Conservation (phyloP, 495 filamentous ascomycete species). For the Hyaloscypha variabilis region DNA sequence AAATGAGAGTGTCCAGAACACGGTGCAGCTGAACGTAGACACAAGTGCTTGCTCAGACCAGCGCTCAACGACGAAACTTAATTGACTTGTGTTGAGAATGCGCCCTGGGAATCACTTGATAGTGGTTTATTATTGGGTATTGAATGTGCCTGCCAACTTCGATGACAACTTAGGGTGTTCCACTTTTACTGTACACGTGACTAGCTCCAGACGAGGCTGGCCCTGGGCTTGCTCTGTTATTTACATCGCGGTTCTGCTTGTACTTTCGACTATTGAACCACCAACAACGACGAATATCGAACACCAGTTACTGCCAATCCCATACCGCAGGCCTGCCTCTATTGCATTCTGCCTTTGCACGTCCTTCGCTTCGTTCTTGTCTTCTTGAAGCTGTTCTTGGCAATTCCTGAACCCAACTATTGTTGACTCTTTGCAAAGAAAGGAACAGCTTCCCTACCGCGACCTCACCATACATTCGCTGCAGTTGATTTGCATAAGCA, state of each 20-base stretch:
- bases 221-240: too few relatives aligned
- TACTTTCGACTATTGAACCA: not conserved
- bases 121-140: not conserved
- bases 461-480: not conserved
- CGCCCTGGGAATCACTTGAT: not conserved
- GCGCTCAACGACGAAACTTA: not conserved
- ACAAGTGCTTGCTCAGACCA: not conserved
- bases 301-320: not conserved
- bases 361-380: not conserved
- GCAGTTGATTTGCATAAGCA: not conserved
- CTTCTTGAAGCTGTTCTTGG: not conserved
- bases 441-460: not conserved
- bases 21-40: not conserved
- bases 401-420: not conserved
- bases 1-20: not conserved
- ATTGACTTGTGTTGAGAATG: not conserved
- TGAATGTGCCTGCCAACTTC: not conserved
- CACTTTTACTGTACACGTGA: not conserved
- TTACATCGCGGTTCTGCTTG: not conserved
- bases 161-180: not conserved
- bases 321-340: not conserved
- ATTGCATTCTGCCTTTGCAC: not conserved
- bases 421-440: not conserved
- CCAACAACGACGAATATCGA: not conserved
- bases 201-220: not conserved